phyloP scores from a whole-genome alignment of 2,329 filamentous ascomycete genomes.

The Aspergillus tamarii region DNA sequence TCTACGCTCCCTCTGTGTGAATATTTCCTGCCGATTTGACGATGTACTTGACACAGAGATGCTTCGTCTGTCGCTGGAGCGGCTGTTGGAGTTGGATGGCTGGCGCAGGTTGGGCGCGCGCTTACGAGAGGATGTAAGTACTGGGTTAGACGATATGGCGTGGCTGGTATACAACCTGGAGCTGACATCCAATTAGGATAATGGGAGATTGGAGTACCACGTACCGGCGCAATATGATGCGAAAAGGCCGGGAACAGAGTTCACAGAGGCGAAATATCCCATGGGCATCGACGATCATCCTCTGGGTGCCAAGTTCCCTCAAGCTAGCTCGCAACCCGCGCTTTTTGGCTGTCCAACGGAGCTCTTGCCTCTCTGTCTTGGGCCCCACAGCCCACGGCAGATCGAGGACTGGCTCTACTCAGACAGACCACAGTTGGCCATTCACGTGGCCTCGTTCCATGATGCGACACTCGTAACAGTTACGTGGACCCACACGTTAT shows the following conservation, averaged over 20 bases:
- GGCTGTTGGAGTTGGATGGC: conserved; percentile 44
- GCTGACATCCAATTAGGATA: conserved; percentile 15
- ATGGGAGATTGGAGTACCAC: conserved; percentile 44
- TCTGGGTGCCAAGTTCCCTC: conserved; percentile 44
- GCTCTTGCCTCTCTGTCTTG: not conserved
- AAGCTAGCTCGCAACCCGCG: conserved; percentile 31
- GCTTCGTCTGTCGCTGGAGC: conserved; percentile 39
- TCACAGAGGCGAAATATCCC: conserved; percentile 40
- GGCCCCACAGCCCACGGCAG: conserved; percentile 20
- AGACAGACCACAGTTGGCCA: conserved; percentile 51
- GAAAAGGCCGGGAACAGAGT: conserved; percentile 46
- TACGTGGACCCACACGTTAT: conserved; percentile 52
- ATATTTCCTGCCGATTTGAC: conserved; percentile 44
- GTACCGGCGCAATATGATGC: conserved; percentile 40
- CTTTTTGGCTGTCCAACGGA: conserved; percentile 25
- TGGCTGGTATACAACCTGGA: not conserved
- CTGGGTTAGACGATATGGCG: not conserved
- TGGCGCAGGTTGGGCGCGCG: conserved; percentile 53
- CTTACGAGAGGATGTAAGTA: conserved; percentile 40
- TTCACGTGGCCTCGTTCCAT: conserved; percentile 54
- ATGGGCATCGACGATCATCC: conserved; percentile 46
- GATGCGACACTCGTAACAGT: conserved; percentile 55
- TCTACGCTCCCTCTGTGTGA: not conserved
- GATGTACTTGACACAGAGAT: conserved; percentile 48
- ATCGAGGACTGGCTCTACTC: conserved; percentile 46